Base-by-base conservation (phyloP, 2,329 filamentous ascomycete species). In the Cladosporium oxysporum region DNA sequence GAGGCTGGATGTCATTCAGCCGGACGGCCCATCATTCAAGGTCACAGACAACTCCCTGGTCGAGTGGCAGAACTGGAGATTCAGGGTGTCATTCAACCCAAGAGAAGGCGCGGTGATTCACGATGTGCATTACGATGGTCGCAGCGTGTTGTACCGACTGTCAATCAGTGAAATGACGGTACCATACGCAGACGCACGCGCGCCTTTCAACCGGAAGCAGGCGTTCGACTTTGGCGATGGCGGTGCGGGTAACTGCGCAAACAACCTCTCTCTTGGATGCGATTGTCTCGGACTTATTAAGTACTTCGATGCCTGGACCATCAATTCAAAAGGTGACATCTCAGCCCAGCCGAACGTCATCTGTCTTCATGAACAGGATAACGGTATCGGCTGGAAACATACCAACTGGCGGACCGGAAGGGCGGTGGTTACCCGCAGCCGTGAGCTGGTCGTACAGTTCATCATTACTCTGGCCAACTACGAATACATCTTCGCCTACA, bases 141-240 rank as follows among this genome's bases (percentile, higher is more conserved):
- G 88, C 21, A 87, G 84, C 50, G 79, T 92, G 31, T 82, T 91
- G 72, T 89, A 91, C 77, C 83, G 90, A 1, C 76, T 92, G 35
- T 87, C 85, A 67, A 83, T 90, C 66, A 87, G 85, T 67, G 90
- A 92, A 75, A 90, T 92, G 85, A 85, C 85, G 1, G 58, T 66
- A 18, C 70, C 71, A n/a, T 91, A 91, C 69, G 88, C 81, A 3
- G 89, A 91, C 71, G 86, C 87, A 0, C 83, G 89, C 1, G 78
- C 83, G 0, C 89, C 88, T 0, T 91, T 86, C 73, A 87, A 89
- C 63, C 83, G 88, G 41, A 91, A 92, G 75, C 87, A 88, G 64
- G 89, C 89, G 0, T 91, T 92, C 71, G 89, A 91, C 71, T 85
- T 91, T 67, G 90, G 90, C 11, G 88, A 91, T 66, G 87, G 84